phyloP scores from a whole-genome alignment of 257 asterid species.

The Solanum paucissectum region DNA sequence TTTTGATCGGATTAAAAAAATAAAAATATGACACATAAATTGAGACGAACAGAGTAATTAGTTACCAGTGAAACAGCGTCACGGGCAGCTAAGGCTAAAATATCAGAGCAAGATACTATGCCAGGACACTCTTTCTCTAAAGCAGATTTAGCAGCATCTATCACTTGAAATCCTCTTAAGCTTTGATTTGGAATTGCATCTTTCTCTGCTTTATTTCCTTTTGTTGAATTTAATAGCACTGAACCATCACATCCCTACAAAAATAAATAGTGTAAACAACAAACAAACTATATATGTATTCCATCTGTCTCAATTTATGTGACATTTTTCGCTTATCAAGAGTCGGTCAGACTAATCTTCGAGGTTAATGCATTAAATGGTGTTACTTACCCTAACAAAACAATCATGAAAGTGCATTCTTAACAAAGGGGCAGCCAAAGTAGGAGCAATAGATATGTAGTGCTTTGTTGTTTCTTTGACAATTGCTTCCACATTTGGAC shows the following conservation, averaged over 20 bases:
- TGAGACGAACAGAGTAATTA: neutral
- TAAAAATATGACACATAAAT: neutral
- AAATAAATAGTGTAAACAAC: no score
- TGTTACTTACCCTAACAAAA: constrained; percentile 38
- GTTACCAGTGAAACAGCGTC: constrained; percentile 40
- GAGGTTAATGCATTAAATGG: no score
- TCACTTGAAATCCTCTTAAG: constrained; percentile 47
- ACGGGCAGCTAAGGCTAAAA: constrained; percentile 53
- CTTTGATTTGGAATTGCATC: constrained; percentile 43
- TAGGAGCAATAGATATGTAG: constrained; percentile 23
- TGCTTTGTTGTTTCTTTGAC: constrained; percentile 19
- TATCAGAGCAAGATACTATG: constrained; percentile 67
- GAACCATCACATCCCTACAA: constrained; percentile 74
- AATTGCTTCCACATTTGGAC: constrained; percentile 32
- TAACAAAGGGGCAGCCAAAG: constrained; percentile 20
- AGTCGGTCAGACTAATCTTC: no score
- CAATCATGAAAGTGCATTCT: constrained; percentile 64
- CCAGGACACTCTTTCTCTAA: constrained; percentile 46
- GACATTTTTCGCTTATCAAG: no score
- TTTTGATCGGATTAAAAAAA: neutral
- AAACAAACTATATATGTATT: no score
- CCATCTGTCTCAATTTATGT: no score
- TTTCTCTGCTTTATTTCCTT: constrained; percentile 40
- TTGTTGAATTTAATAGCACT: constrained; percentile 38
- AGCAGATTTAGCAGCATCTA: constrained; percentile 52